Base-by-base conservation (phyloP, 495 filamentous ascomycete genomes). In the Parmelia sp. region DNA sequence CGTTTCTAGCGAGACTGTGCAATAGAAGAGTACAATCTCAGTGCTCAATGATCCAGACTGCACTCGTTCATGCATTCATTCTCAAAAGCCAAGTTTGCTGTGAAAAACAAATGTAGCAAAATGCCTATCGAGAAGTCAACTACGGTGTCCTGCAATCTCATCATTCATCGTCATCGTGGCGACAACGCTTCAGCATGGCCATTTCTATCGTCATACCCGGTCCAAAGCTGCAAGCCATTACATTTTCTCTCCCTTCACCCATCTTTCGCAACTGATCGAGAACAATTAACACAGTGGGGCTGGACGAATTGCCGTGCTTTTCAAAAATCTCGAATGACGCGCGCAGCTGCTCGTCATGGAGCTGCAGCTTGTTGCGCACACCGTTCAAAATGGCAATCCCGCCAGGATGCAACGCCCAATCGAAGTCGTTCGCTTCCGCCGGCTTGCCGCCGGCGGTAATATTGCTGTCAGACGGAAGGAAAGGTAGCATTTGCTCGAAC, bases 201-300 rank as follows among this genome's bases (percentile, higher is more conserved):
- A 62, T 62, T n/a, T 62, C 60, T 7, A 62, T 62, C 10, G 45
- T 55, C 60, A 62, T 53, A 1, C 60, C 60, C 23, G 60, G 60
- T 33, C 60, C 60, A 29, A 62, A 62, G 23, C 45, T 55, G 17
- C 60, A 62, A 21, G 60, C 45, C 45, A 62, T 55, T 4, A 62
- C 47, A 31, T 62, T 40, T 1, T 62, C 60, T 11, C 45, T 40
- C 1, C 60, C 60, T 35, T 55, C 15, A 1, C 60, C 60, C 60
- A 62, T 62, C 33, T 31, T 62, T 10, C 60, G 10, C 45, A 62
- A 25, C 45, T 40, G 29, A n/a, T 62, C 60, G 19, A 62, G 45
- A 14, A 62, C 60, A 12, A 62, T 37, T 35, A 62, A 36, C n/a
- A 62, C 60, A 0, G 60, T 62, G 12, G 60, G 45, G n/a, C 60